Conservation (phyloP, 192 early-diverging fungal species). For the Backusella sp. region DNA sequence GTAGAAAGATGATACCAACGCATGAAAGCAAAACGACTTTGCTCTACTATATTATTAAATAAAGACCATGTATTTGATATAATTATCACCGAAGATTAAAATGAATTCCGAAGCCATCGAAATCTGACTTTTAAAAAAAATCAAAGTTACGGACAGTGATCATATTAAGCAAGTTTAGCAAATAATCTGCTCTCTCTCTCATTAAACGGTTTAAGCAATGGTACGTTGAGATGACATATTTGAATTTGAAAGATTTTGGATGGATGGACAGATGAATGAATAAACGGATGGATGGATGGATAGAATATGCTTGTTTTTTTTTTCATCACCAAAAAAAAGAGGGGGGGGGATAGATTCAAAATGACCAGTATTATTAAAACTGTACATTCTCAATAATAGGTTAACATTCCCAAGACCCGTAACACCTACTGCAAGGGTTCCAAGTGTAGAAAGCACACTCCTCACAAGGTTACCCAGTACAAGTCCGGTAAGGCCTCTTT, state of each 20-base stretch:
- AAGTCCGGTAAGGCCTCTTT: slow-evolving; percentile 99
- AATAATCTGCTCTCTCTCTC: slow-evolving; percentile 7
- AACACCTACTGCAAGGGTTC: slow-evolving; percentile 99
- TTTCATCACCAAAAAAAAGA: background rate
- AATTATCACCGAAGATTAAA: too few species aligned
- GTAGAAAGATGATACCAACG: too few species aligned
- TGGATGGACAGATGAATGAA: background rate
- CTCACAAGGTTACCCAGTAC: slow-evolving; percentile 99
- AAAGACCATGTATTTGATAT: too few species aligned
- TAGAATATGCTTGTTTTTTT: background rate
- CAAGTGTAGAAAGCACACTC: slow-evolving; percentile 98
- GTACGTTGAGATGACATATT: background rate
- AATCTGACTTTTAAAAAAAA: slow-evolving; percentile 6
- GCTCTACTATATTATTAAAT: too few species aligned
- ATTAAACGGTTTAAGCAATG: slow-evolving; percentile 11
- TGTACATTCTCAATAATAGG: slow-evolving; percentile 45
- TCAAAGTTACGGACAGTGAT: background rate
- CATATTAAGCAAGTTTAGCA: background rate
- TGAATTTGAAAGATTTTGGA: background rate
- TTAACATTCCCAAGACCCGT: slow-evolving; percentile 99
- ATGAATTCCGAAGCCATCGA: too few species aligned
- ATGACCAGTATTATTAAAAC: background rate
- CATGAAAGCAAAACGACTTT: too few species aligned
- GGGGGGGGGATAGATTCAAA: background rate
- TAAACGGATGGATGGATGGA: background rate